These are phyloP conservation scores for Arthrobotrys conoides DNA, from an alignment of 2,329 filamentous ascomycete genomes.

Conservation along the genomic window DNA sequence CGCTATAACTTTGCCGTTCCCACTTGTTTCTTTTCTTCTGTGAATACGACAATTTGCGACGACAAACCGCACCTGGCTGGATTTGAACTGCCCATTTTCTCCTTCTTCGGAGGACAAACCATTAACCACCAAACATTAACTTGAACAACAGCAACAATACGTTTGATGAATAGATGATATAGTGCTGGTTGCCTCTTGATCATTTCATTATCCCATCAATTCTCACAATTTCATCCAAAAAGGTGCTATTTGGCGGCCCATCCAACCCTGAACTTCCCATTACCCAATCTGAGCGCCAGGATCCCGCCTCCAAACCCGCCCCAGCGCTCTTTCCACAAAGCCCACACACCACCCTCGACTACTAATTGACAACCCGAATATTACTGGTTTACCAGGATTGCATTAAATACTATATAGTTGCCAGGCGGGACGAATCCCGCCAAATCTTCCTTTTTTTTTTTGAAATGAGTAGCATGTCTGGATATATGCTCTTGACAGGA, in stretches of 20 bases:
- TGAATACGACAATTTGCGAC: conserved; percentile 41
- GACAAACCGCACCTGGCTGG: conserved; percentile 17
- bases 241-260: conserved; percentile 52
- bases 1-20: conserved; percentile 27
- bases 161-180: conserved; percentile 47
- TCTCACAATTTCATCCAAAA: conserved; percentile 57
- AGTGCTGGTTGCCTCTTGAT: conserved; percentile 22
- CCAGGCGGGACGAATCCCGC: conserved; percentile 54
- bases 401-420: conserved; percentile 60
- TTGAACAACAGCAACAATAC: conserved; percentile 31
- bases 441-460: conserved; percentile 50
- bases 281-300: conserved; percentile 50
- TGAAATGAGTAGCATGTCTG: conserved; percentile 60
- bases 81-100: conserved; percentile 14
- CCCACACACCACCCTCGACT: conserved; percentile 47
- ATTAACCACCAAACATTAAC: conserved; percentile 43
- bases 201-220: conserved; percentile 33
- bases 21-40: conserved; percentile 17
- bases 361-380: conserved; percentile 56
- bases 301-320: conserved; percentile 57
- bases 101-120: conserved; percentile 45
- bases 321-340: conserved; percentile 50
- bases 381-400: conserved; percentile 55
- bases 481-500: conserved; percentile 58
- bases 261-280: conserved; percentile 44